Evolutionary conservation across 2,329 filamentous ascomycete genomes (phyloP).

Genomic region (Cytospora leucostoma): DNA sequence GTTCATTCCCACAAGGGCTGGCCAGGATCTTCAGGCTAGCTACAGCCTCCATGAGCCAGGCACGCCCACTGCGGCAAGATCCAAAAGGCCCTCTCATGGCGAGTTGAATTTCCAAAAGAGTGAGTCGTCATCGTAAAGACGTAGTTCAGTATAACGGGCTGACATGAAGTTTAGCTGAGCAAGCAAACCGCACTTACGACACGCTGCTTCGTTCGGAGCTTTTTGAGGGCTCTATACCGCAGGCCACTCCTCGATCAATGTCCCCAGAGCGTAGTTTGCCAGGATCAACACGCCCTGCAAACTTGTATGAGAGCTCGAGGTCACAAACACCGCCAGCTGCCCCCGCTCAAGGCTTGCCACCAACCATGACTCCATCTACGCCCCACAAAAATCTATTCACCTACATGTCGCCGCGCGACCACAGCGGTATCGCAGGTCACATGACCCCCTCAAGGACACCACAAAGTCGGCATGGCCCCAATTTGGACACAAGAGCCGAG

Average conservation of each 20-base stretch:
- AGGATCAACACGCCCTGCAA: constrained; percentile 54
- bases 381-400: constrained; percentile 97
- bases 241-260: constrained; percentile 66
- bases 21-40: constrained; percentile 89
- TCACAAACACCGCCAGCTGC: constrained; percentile 80
- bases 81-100: constrained; percentile 80
- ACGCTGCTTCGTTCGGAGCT: constrained; percentile 85
- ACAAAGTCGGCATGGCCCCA: constrained; percentile 82
- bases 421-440: constrained; percentile 72
- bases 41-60: constrained; percentile 92
- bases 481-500: constrained; percentile 86
- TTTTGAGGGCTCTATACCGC: constrained; percentile 87
- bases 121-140: constrained; percentile 45
- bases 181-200: constrained; percentile 93
- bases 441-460: constrained; percentile 88
- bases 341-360: constrained; percentile 63
- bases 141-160: constrained; percentile 19
- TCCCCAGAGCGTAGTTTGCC: constrained; percentile 59
- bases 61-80: constrained; percentile 85
- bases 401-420: constrained; percentile 76
- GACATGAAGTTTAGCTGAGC: constrained; percentile 63
- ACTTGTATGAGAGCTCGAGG: constrained; percentile 65
- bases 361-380: constrained; percentile 84
- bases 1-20: constrained; percentile 92
- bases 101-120: constrained; percentile 94